Evolutionary conservation across 2,329 filamentous ascomycete genomes (phyloP).

Genomic region (Colletotrichum higginsianum): DNA sequence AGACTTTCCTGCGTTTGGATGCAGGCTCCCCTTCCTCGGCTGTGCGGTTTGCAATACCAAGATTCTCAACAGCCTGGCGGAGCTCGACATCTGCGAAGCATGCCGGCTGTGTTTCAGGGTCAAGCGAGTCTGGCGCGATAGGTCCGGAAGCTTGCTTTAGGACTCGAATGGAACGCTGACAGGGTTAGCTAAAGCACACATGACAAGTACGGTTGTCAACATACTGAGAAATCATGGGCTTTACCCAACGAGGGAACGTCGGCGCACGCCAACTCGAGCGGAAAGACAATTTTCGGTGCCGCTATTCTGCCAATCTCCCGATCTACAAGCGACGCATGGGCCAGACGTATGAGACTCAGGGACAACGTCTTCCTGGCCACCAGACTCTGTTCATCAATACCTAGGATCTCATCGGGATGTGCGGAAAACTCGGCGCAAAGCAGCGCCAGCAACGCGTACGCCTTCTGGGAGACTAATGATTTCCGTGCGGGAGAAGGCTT

Average conservation of each 20-base stretch:
- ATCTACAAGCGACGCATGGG: constrained; percentile 51
- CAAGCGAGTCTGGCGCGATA: constrained; percentile 43
- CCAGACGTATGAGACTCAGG: constrained; percentile 56
- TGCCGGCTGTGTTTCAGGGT: constrained; percentile 42
- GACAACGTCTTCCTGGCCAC: constrained; percentile 55
- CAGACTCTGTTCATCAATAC: constrained; percentile 47
- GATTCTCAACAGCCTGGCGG: constrained; percentile 44
- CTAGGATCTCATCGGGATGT: constrained; percentile 50
- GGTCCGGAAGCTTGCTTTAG: constrained; percentile 47
- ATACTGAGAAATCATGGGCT: constrained; percentile 60
- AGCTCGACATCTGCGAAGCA: constrained; percentile 48
- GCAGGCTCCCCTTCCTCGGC: constrained; percentile 43
- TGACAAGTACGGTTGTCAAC: constrained; percentile 29
- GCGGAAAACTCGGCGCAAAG: constrained; percentile 60
- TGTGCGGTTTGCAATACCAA: constrained; percentile 42
- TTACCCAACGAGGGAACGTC: constrained; percentile 51
- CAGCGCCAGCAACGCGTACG: constrained; percentile 56
- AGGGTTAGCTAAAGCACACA: constrained; percentile 11
- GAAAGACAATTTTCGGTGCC: constrained; percentile 60
- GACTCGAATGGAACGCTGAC: constrained; percentile 50
- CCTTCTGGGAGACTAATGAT: constrained; percentile 52
- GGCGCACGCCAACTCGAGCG: constrained; percentile 54
- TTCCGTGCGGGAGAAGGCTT: constrained; percentile 17
- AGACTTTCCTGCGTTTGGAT: constrained; percentile 52
- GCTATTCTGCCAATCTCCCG: constrained; percentile 57